Evolutionary conservation across 306 rosid species (phyloP).

Genomic region (Glycine tomentella): DNA sequence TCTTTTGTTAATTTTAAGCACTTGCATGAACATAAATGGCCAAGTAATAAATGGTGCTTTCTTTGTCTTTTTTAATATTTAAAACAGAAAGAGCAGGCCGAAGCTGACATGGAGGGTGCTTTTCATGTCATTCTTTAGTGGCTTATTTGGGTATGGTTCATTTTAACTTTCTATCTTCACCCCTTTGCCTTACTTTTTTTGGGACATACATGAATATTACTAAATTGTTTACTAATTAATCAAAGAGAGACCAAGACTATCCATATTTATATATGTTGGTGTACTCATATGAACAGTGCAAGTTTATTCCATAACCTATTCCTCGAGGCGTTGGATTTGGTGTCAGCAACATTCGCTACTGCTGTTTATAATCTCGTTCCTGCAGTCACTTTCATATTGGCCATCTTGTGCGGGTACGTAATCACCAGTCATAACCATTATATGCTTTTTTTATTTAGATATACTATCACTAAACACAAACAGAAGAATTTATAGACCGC

Average conservation of each 20-base stretch:
- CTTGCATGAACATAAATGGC: background rate
- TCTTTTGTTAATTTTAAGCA: background rate
- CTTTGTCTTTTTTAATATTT: background rate
- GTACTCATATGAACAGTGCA: conserved; percentile 52
- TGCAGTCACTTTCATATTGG: conserved; percentile 63
- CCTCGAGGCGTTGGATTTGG: conserved; percentile 53
- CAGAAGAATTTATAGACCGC: background rate
- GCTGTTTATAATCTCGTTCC: conserved; percentile 66
- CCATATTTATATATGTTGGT: background rate
- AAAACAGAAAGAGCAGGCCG: conserved; percentile 33
- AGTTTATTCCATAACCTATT: conserved; percentile 61
- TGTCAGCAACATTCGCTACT: conserved; percentile 66
- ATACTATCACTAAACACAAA: background rate
- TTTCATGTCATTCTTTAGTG: conserved; percentile 36
- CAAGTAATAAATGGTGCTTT: background rate
- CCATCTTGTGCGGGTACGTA: conserved; percentile 57
- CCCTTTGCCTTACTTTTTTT: background rate
- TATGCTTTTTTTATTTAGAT: background rate
- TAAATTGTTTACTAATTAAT: background rate
- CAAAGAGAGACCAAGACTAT: background rate
- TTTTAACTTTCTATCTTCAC: background rate
- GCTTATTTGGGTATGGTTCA: conserved; percentile 34
- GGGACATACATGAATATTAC: background rate
- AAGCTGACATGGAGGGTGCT: conserved; percentile 43
- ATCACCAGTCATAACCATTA: background rate